These are phyloP conservation scores for Ceratocystis lukuohia DNA, from an alignment of 2,329 filamentous ascomycete species.

Conservation along the genomic window DNA sequence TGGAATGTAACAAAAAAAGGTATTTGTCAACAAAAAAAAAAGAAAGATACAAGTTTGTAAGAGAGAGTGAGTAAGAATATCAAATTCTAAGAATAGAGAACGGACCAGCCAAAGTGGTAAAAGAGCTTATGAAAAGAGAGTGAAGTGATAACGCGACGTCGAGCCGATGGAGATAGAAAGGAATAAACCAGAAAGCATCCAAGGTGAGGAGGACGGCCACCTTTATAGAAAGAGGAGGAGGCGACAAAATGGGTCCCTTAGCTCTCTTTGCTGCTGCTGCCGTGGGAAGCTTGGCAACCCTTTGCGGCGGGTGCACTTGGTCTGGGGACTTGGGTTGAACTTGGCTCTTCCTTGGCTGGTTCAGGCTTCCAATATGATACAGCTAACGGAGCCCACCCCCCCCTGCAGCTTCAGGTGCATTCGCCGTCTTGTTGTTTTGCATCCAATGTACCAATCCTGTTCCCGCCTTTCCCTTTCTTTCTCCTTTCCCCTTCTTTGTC, in stretches of 20 bases:
- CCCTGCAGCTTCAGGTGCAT: neutral
- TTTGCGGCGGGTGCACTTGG: neutral
- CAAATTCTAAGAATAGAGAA: constrained; percentile 11
- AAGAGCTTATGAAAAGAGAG: constrained; percentile 7
- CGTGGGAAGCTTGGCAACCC: neutral
- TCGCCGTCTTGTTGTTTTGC: neutral
- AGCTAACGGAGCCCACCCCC: neutral
- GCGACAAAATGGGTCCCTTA: neutral
- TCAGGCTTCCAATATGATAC: neutral
- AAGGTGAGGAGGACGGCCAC: neutral
- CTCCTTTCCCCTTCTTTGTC: neutral
- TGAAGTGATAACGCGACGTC: constrained; percentile 14
- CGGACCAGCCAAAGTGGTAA: constrained; percentile 11
- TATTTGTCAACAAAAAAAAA: neutral
- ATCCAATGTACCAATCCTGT: neutral
- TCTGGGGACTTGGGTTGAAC: too few relatives aligned
- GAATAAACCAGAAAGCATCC: neutral
- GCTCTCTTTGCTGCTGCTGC: neutral
- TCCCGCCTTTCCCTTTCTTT: neutral
- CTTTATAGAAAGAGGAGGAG: neutral
- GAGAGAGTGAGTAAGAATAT: constrained; percentile 7
- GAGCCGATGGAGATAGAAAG: constrained; percentile 13
- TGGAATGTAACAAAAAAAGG: constrained; percentile 4
- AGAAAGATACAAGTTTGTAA: neutral
- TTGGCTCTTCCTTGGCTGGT: neutral